Evolutionary conservation across 1,139 yeast genomes (phyloP), one percentile per base, ranked within the genome.

Genomic region (Suhomyces wounanorum): DNA sequence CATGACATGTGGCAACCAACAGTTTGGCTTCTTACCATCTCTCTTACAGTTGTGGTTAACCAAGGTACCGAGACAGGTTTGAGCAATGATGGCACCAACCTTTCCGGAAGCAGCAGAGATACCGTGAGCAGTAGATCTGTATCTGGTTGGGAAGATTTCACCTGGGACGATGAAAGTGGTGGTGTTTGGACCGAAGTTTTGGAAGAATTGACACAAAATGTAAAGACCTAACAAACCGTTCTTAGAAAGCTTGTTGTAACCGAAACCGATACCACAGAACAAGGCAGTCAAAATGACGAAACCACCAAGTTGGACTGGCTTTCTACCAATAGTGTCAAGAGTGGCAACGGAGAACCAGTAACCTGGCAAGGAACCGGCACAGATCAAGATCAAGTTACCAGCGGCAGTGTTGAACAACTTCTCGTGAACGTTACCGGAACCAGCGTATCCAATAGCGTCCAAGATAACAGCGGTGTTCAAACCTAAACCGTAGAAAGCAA

Each of bases 41-140:
- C 76, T 72, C 42, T 86, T 72, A 82, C 96, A 89, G 59, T 83
- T 80, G 71, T 87, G 92, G 77, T 87, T 77, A 54, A 86, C 80
- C 63, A 89, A 81, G 57, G 96, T 89, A 78, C 96, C 96, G 61
- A 90, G 71, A 69, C 88, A 86, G 55, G 96, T 87, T 75, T 91
- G 95, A 38, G 98, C 98, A 74, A 94, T 83, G 60, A 94, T 89
- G 54, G 99, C 98, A 77, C 99, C 99, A 59, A 89, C 78, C 77
- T 94, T 94, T 81, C 99, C 99, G 47, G 84, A 69, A 49, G 96
- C 98, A 59, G 99, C 99, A 60, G 97, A 89, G 57, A 94, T 76
- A 80, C 99, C 99, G 69, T 94, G 99, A 50, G 98, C 97, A 60
- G 97, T 86, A 42, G 98, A 94, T 83, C 99, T 89, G 77, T 91